Evolutionary conservation across 2,329 filamentous ascomycete species (phyloP).

Genomic region (Blastomyces gilchristii): DNA sequence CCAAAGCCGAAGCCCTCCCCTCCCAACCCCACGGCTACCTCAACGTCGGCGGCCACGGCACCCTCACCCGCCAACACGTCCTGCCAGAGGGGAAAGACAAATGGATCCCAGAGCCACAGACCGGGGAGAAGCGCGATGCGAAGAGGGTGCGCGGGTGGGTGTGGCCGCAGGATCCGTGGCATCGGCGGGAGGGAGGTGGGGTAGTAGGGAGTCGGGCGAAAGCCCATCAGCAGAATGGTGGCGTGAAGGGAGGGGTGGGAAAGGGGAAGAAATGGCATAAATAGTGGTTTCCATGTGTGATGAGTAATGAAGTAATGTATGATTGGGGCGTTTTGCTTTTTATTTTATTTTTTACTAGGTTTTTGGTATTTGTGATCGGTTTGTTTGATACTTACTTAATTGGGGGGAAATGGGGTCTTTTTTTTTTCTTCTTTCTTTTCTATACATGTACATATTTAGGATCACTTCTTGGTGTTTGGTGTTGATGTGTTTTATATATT

Average conservation of each 20-base stretch:
- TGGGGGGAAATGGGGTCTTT: background rate
- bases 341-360: background rate
- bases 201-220: constrained; percentile 9
- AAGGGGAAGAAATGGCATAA: constrained; percentile 31
- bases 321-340: background rate
- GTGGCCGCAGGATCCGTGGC: constrained; percentile 50
- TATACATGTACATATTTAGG: background rate
- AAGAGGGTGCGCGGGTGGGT: constrained; percentile 53
- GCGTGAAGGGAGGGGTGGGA: background rate
- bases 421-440: background rate
- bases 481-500: background rate
- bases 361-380: background rate
- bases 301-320: background rate
- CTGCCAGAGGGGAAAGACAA: constrained; percentile 45
- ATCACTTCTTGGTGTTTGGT: background rate
- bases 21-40: constrained; percentile 48
- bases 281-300: constrained; percentile 14
- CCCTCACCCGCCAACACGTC: constrained; percentile 46
- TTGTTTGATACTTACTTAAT: background rate
- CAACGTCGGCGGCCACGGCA: constrained; percentile 50
- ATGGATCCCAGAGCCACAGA: constrained; percentile 53
- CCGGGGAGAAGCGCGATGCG: constrained; percentile 50
- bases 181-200: constrained; percentile 44
- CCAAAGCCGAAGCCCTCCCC: constrained; percentile 50
- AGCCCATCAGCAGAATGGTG: constrained; percentile 10